Evolutionary conservation across 306 rosid species (phyloP).

Genomic region (Alnus rubra): DNA sequence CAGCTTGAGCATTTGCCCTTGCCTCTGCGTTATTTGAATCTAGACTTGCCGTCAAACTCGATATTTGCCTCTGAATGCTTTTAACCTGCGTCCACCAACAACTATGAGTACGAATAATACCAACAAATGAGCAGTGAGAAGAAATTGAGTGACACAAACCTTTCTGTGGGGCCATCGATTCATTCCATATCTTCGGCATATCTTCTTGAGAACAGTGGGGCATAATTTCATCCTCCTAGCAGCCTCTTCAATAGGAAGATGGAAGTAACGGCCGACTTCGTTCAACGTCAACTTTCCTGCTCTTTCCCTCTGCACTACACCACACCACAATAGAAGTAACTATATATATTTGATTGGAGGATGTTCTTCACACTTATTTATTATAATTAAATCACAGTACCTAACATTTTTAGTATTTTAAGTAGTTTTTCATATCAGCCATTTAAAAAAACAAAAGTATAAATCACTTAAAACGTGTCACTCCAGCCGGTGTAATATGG

Average conservation of each 20-base stretch:
- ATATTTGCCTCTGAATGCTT: slow-evolving; percentile 46
- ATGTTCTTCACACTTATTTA: too few species aligned
- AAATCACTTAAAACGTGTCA: too few species aligned
- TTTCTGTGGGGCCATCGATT: slow-evolving; percentile 82
- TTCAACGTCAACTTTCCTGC: slow-evolving; percentile 43
- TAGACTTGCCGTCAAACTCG: slow-evolving; percentile 21
- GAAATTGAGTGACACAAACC: slow-evolving; percentile 31
- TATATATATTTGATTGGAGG: neutral
- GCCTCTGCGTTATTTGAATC: slow-evolving; percentile 21
- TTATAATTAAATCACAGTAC: too few species aligned
- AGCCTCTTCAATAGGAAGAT: slow-evolving; percentile 59
- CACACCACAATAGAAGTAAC: neutral
- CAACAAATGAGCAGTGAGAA: too few species aligned
- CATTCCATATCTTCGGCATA: slow-evolving; percentile 56
- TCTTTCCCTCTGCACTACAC: slow-evolving; percentile 59
- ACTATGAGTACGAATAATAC: neutral
- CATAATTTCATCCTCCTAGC: slow-evolving; percentile 46
- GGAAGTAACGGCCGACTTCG: slow-evolving; percentile 49
- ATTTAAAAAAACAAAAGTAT: too few species aligned
- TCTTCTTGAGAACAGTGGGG: slow-evolving; percentile 65
- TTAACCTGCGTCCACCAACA: slow-evolving; percentile 32
- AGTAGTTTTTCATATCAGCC: too few species aligned
- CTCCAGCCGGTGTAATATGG: neutral
- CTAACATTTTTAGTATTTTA: too few species aligned
- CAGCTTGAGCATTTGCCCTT: slow-evolving; percentile 40